Evolutionary conservation across 164 flowering plant species (phyloP).

Genomic region (Nymphaea colorata): DNA sequence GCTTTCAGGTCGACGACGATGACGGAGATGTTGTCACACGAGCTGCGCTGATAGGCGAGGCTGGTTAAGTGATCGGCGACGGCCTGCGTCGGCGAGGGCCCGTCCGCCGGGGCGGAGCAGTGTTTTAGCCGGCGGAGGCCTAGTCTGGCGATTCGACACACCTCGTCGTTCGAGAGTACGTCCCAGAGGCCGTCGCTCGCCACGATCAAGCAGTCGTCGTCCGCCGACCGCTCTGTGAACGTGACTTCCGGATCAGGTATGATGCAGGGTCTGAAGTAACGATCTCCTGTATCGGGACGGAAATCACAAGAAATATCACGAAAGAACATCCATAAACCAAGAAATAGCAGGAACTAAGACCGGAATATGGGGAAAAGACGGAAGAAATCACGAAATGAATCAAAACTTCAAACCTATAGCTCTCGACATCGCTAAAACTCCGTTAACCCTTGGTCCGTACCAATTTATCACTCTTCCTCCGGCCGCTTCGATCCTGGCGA

Average conservation of each 20-base stretch:
- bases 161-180: constrained; percentile 52
- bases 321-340: not conserved
- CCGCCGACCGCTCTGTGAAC: constrained; percentile 29
- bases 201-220: constrained; percentile 57
- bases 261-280: constrained; percentile 57
- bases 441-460: constrained; percentile 66
- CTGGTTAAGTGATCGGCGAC: constrained; percentile 47
- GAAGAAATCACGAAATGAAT: not conserved
- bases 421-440: constrained; percentile 82
- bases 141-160: constrained; percentile 27
- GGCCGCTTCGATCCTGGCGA: constrained; percentile 45
- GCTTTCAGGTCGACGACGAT: constrained; percentile 48
- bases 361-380: not conserved
- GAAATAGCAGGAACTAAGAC: not conserved
- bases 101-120: constrained; percentile 31
- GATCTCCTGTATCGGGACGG: constrained; percentile 24
- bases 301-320: not conserved
- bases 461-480: constrained; percentile 77
- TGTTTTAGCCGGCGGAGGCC: constrained; percentile 6
- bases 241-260: constrained; percentile 56
- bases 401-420: constrained; percentile 38
- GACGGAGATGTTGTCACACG: constrained; percentile 64
- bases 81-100: constrained; percentile 44
- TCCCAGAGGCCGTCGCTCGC: constrained; percentile 85
- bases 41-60: constrained; percentile 64